Base-by-base conservation (phyloP, 2,329 filamentous ascomycete genomes). In the Fusarium metavorans region DNA sequence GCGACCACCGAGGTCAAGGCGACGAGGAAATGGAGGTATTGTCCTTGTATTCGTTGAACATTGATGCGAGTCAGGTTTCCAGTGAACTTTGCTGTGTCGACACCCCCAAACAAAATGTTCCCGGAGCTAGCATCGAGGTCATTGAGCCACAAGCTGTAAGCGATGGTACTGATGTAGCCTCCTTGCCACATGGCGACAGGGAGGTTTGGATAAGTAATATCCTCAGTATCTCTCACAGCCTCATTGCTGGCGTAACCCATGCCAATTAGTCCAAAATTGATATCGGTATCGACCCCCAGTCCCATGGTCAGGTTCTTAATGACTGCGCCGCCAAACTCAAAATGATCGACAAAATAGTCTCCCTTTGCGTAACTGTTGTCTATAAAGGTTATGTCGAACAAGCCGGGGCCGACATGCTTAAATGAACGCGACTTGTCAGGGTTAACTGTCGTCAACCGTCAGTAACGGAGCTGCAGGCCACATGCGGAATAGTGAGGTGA, bases 91-190 rank as follows among this genome's bases (percentile, higher is more conserved):
- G 88, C 89, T 0, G 90, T 93, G 80, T 96, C 93, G 68, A 95
- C 90, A n/a, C 93, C 94, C 43, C 94, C 94, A 75, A 96, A 97
- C 2, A 96, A 85, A 69, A 96, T 92, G 75, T 85, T 92, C 39
- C 94, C 94, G 2, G 88, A 91, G 69, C 87, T 91, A 0, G 93
- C 83, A 67, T 85, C 86, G 11, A 89, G 80, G 64, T 90, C 88
- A 74, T 90, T 90, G 64, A 90, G 84, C 92, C 92, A 94, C 25
- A 95, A 82, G 68, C 92, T 94, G 82, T 94, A 95, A 3, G 92
- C 92, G 45, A 90, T 88, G 13, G 88, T 89, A 71, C 90, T 90
- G 81, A 94, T 94, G 62, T 90, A 79, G 20, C 89, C 90, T 67
- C 92, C 85, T 50, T 91, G 82, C 45, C 90, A 85, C 84, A 97